Conservation (phyloP, 2,329 filamentous ascomycete species). For the Acarospora socialis region DNA sequence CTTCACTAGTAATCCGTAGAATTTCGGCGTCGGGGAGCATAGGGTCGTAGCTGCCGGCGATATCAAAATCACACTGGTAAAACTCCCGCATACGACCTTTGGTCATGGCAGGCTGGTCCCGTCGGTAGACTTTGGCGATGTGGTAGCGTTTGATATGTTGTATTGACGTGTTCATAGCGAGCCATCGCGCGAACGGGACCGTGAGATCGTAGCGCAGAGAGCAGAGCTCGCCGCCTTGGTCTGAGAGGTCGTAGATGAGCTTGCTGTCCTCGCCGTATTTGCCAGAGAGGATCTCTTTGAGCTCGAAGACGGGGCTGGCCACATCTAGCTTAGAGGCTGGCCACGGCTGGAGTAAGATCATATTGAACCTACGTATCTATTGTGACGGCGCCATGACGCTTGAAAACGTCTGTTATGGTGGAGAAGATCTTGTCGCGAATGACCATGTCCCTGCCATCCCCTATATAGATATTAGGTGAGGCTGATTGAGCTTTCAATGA, state of each 20-base stretch:
- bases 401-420: slow-evolving; percentile 65
- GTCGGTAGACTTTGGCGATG: slow-evolving; percentile 80
- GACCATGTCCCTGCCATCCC: slow-evolving; percentile 64
- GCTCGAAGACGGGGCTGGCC: slow-evolving; percentile 61
- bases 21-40: slow-evolving; percentile 92
- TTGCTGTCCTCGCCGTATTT: slow-evolving; percentile 91
- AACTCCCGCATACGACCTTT: slow-evolving; percentile 93
- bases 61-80: slow-evolving; percentile 95
- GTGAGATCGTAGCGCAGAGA: slow-evolving; percentile 79
- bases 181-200: slow-evolving; percentile 80
- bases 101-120: slow-evolving; percentile 72
- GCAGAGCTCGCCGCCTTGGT: slow-evolving; percentile 75
- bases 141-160: slow-evolving; percentile 87
- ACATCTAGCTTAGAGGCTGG: no score
- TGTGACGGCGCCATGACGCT: slow-evolving; percentile 65
- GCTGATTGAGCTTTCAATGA: background rate
- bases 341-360: no score
- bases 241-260: slow-evolving; percentile 78
- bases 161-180: slow-evolving; percentile 76
- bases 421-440: slow-evolving; percentile 68
- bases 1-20: slow-evolving; percentile 67
- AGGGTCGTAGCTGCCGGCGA: slow-evolving; percentile 72
- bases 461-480: slow-evolving; percentile 19
- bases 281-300: slow-evolving; percentile 71
- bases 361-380: slow-evolving; percentile 57